Base-by-base conservation (phyloP, 495 filamentous ascomycete genomes). In the Delitschia confertaspora region DNA sequence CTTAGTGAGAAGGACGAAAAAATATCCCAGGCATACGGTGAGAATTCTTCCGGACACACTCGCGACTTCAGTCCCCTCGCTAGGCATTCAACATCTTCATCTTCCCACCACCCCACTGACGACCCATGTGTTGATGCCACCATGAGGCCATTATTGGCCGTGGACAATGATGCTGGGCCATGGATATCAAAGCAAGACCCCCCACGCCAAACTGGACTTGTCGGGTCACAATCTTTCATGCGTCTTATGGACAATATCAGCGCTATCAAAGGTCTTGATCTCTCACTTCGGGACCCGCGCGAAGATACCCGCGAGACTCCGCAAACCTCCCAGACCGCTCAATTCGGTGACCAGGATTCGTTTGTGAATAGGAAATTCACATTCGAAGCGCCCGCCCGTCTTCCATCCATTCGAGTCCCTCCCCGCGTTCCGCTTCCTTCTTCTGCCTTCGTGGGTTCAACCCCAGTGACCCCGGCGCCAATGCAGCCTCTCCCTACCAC, bases 201-300 rank as follows among this genome's bases (percentile, higher is more conserved):
- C 2, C 14, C 17, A 5, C 16, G 9, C 2, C 36, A 18, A 22
- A 24, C 14, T n/a, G 22, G 6, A 7, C 37, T 47, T 2, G 42
- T 43, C 8, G 21, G 6, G 10, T 36, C 42, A 21, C 43, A 16
- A 8, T 53, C 49, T 2, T 53, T 47, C 31, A 47, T 47, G 10
- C 42, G 43, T 10, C 36, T 53, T 2, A 37, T 53, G 37, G 49
- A 53, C 23, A 25, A 33, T 2, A n/a, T 53, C n/a, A 19, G 27
- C 22, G 24, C 6, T 11, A 38, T 42, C 17, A 47, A 14, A 4
- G 32, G 24, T 5, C 19, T 45, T n/a, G 19, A 51, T 4, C 27
- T 51, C 1, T 39, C 19, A 7, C 21, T 45, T 5, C 24, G 29
- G 18, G 47, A 51, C 23, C 47, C 47, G 14, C 39, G 47, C 38